Evolutionary conservation across 2,329 filamentous ascomycete genomes (phyloP).

Genomic region (Xylariomycetidae sp.): DNA sequence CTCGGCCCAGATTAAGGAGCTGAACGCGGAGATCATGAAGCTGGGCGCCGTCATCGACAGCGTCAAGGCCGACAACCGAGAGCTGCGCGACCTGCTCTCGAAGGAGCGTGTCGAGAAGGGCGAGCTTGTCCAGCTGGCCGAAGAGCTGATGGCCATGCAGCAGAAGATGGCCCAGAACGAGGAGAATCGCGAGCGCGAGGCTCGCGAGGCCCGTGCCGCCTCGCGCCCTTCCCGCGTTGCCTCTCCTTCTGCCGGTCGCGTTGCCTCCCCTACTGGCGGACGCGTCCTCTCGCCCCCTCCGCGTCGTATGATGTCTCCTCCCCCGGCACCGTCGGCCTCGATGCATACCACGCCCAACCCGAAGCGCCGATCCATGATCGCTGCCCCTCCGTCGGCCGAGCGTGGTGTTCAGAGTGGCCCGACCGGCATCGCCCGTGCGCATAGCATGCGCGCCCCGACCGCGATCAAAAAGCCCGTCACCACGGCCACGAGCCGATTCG

Average conservation of each 20-base stretch:
- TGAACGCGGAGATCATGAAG: constrained; percentile 69
- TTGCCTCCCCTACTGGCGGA: no score
- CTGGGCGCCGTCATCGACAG: constrained; percentile 66
- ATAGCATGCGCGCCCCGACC: constrained; percentile 57
- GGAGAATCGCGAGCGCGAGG: no score
- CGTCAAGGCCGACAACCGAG: constrained; percentile 63
- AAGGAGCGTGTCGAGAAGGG: constrained; percentile 76
- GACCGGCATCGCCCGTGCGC: no score
- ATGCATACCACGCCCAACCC: not conserved
- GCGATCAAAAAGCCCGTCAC: constrained; percentile 34
- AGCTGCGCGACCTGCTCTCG: constrained; percentile 60
- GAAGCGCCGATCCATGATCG: not conserved
- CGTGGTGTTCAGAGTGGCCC: constrained; percentile 43
- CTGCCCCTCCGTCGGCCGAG: constrained; percentile 6
- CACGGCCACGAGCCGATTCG: no score
- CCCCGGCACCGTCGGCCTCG: constrained; percentile 9
- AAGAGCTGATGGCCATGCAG: constrained; percentile 77
- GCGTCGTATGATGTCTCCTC: constrained; percentile 13
- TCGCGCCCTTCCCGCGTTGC: no score
- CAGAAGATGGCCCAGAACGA: constrained; percentile 36
- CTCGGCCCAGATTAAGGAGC: constrained; percentile 59
- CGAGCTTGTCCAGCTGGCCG: constrained; percentile 72
- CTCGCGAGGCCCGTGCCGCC: no score
- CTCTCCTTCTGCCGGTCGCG: no score
- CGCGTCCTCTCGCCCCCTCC: no score